Evolutionary conservation across 2,329 filamentous ascomycete genomes (phyloP).

Genomic region (Chrysoporthe austroafricana): DNA sequence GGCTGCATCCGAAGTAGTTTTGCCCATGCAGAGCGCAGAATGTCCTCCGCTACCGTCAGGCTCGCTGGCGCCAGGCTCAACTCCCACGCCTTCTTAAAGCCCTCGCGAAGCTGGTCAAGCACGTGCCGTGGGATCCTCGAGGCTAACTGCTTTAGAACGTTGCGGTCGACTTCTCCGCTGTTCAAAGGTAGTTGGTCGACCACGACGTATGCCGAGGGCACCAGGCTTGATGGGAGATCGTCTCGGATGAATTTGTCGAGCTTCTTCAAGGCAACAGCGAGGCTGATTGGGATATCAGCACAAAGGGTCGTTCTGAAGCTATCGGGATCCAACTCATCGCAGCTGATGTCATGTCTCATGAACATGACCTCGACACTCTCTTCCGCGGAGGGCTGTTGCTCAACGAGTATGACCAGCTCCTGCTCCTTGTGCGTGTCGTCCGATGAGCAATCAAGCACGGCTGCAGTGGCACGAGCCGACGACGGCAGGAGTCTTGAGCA

Average conservation of each 20-base stretch:
- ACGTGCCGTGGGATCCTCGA: constrained; percentile 32
- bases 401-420: constrained; percentile 40
- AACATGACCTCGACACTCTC: constrained; percentile 31
- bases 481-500: constrained; percentile 41
- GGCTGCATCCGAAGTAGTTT: constrained; percentile 34
- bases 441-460: constrained; percentile 31
- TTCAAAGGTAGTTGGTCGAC: constrained; percentile 42
- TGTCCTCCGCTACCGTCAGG: constrained; percentile 41
- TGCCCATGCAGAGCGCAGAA: constrained; percentile 39
- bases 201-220: constrained; percentile 48
- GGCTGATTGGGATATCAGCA: constrained; percentile 33
- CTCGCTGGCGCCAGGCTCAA: constrained; percentile 34
- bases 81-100: constrained; percentile 40
- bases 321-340: constrained; percentile 31
- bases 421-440: constrained; percentile 6
- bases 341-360: constrained; percentile 33
- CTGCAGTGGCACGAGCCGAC: constrained; percentile 34
- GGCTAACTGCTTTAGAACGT: constrained; percentile 38
- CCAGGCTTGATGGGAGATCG: constrained; percentile 51
- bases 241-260: constrained; percentile 46
- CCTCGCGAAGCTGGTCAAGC: constrained; percentile 33
- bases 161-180: constrained; percentile 38
- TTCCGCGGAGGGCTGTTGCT: constrained; percentile 35
- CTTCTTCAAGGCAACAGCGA: constrained; percentile 43
- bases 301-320: constrained; percentile 29